A percentile compares a stretch with the other conserved stretches of the same genome.
phyloP scores from a whole-genome alignment of 2,329 filamentous ascomycete genomes.

The Zalaria obscura region DNA sequence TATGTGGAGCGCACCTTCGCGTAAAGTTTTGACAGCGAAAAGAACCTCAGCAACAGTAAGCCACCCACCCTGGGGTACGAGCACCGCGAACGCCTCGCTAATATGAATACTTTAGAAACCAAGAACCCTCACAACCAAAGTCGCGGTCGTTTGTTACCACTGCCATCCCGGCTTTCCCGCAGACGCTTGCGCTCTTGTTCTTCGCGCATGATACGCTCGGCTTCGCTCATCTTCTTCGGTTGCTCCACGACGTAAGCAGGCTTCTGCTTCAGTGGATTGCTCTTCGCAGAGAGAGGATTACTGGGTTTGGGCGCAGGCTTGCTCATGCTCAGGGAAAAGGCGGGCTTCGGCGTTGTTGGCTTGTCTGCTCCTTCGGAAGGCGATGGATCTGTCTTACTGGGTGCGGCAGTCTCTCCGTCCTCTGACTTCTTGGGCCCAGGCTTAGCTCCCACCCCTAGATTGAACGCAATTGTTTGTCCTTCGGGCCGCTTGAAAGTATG shows the following conservation, averaged over 20 bases:
- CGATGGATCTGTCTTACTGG: constrained; percentile 14
- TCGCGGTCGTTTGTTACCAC: constrained; percentile 12
- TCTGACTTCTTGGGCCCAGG: constrained; percentile 9
- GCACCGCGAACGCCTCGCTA: constrained; percentile 6
- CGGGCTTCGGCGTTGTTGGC: not conserved
- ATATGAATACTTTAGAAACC: not conserved
- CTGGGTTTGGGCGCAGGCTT: constrained; percentile 41
- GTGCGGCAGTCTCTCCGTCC: constrained; percentile 8
- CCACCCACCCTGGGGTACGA: constrained; percentile 2
- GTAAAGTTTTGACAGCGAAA: not conserved
- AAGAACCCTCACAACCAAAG: constrained; percentile 5
- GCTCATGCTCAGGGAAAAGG: constrained; percentile 51
- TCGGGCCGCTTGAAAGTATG: constrained; percentile 6
- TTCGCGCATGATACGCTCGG: constrained; percentile 74
- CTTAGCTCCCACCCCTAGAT: constrained; percentile 17
- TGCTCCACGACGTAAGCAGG: constrained; percentile 37
- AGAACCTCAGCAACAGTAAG: not conserved
- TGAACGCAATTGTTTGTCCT: constrained; percentile 19
- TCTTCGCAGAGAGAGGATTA: constrained; percentile 61
- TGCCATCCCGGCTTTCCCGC: constrained; percentile 13
- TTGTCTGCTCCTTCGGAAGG: not conserved
- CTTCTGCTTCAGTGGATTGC: constrained; percentile 63
- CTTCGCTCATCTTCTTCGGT: constrained; percentile 76
- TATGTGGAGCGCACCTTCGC: not conserved
- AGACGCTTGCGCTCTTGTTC: constrained; percentile 25